Conservation (phyloP, 495 filamentous ascomycete species). For the Tuber melanosporum region DNA sequence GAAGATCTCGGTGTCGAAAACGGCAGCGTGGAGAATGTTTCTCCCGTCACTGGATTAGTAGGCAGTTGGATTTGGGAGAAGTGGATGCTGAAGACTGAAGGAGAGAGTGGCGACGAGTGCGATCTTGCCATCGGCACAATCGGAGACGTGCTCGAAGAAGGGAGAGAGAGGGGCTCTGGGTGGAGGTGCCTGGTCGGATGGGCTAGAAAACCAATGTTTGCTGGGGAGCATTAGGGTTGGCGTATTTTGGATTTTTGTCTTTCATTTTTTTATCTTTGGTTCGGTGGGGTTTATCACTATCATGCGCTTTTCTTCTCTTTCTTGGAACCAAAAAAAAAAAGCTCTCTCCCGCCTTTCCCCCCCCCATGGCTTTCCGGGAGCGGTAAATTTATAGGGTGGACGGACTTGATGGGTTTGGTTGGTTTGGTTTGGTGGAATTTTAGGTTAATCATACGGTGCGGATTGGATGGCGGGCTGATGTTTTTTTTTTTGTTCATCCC, state of each 20-base stretch:
- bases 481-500: constrained; percentile 12
- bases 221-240: constrained; percentile 36
- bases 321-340: background rate
- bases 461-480: constrained; percentile 30
- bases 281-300: background rate
- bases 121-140: constrained; percentile 66
- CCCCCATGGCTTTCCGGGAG: constrained; percentile 17
- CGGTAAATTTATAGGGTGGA: constrained; percentile 22
- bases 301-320: background rate
- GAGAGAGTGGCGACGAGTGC: constrained; percentile 60
- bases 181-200: constrained; percentile 83
- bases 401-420: background rate
- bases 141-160: constrained; percentile 75
- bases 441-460: constrained; percentile 16
- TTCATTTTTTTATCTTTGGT: constrained; percentile 2
- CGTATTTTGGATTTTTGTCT: constrained; percentile 29
- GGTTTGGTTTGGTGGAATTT: constrained; percentile 22
- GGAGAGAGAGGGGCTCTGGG: constrained; percentile 66
- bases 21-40: constrained; percentile 66
- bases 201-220: constrained; percentile 67
- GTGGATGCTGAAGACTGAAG: constrained; percentile 81
- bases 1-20: constrained; percentile 57
- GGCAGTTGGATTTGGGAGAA: constrained; percentile 94
- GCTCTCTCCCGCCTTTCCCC: constrained; percentile 8
- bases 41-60: constrained; percentile 69